Conservation (phyloP, 2,329 filamentous ascomycete species). For the Graphilbum ipis-grandicollis region DNA sequence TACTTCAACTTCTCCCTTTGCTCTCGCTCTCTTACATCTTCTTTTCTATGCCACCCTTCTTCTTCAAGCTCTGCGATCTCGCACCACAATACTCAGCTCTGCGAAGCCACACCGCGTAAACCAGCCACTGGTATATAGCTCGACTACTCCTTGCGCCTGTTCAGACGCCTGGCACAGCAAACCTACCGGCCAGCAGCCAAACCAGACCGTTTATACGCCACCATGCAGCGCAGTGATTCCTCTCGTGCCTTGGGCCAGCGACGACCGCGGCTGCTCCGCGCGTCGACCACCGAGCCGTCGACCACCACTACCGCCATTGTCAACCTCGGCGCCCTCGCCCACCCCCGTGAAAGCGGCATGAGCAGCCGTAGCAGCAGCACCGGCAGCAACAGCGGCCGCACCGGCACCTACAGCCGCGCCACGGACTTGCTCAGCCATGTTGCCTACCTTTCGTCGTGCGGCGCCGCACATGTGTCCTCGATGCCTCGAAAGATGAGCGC, state of each 20-base stretch:
- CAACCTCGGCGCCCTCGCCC: constrained; percentile 31
- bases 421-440: constrained; percentile 37
- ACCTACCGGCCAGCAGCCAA: no score
- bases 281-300: constrained; percentile 38
- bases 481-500: background rate
- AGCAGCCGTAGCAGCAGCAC: background rate
- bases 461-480: constrained; percentile 1
- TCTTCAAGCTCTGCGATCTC: no score
- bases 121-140: no score
- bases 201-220: no score
- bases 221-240: constrained; percentile 14
- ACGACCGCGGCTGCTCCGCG: constrained; percentile 35
- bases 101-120: no score
- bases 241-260: constrained; percentile 22
- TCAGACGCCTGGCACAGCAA: no score
- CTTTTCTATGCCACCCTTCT: no score
- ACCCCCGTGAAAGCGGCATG: constrained; percentile 12
- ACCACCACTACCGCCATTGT: constrained; percentile 40
- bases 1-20: no score
- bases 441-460: constrained; percentile 24
- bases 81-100: no score
- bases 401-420: constrained; percentile 21
- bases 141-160: no score
- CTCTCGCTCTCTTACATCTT: no score
- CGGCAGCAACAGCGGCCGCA: background rate